A percentile compares a stretch with the other conserved stretches of the same genome.
phyloP scores from a whole-genome alignment of 73 alveolate species.

The Paramecium pentaurelia region DNA sequence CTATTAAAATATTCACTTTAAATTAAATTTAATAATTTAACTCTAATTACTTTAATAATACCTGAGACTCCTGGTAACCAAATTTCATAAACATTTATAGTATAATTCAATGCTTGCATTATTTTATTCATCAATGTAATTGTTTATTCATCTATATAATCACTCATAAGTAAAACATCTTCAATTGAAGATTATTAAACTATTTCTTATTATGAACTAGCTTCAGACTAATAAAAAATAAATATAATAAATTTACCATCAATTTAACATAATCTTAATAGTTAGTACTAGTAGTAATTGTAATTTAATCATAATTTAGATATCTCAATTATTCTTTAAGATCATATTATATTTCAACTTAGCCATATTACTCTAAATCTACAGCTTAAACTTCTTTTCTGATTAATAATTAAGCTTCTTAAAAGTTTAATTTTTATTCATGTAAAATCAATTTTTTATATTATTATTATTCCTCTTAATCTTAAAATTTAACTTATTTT shows the following conservation, averaged over 20 bases:
- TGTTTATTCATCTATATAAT: background rate
- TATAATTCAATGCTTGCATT: conserved; percentile 27
- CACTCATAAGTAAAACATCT: background rate
- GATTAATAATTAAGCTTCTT: background rate
- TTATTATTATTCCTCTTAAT: background rate
- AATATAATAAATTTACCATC: background rate
- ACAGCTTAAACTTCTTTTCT: background rate
- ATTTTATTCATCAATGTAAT: background rate
- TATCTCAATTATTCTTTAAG: background rate
- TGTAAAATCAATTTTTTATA: background rate
- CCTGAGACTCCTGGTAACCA: conserved; percentile 55
- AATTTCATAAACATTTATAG: background rate
- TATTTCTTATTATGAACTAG: background rate
- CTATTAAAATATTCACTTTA: background rate
- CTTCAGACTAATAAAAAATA: background rate
- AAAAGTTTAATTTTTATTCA: background rate
- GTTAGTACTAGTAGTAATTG: background rate
- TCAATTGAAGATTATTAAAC: background rate
- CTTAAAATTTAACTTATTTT: background rate
- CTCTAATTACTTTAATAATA: background rate
- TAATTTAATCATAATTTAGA: background rate
- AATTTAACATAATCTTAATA: background rate
- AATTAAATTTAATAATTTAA: background rate
- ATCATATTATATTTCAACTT: background rate
- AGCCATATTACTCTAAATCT: background rate